Base-by-base conservation (phyloP, 148 eudicot genomes). In the Persicaria tinctoria region DNA sequence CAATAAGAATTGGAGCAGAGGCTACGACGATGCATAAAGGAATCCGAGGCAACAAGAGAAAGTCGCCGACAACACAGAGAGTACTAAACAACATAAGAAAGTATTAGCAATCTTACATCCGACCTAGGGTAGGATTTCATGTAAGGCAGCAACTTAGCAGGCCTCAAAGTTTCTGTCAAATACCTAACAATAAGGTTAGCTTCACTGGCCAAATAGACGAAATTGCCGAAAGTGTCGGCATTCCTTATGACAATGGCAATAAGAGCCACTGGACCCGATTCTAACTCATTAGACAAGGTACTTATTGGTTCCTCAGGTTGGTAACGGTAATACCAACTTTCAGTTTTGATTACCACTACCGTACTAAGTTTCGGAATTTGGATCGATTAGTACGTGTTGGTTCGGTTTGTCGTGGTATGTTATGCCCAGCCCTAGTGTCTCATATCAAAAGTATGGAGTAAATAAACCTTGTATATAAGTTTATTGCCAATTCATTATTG, bases 191-290 rank as follows among this genome's bases (percentile, higher is more conserved):
- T 5, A 45, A 95, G 84, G 56, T 82, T 83, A 16, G 87, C 87
- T 68, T 82, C 72, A 57, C 83, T 76, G 45, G 87, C 85, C 70
- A 86, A 76, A 16, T 48, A 76, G 63, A 84, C 78, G 79, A 92
- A 95, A 54, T 70, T 75, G 74, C 80, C 78, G 74, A 87, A 92
- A 7, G 97, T 95, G 46, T 90, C 86, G n/a, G 84, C 47, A 74
- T 90, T 95, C 57, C 99, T 84, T 78, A 95, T 81, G 54, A 92
- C 99, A 10, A 90, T 87, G 23, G 97, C 96, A 74, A 95, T 79
- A 50, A 87, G 80, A 5, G 96, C 96, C 70, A 90, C 77, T 2
- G 92, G 92, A n/a, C 83, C 87, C 72, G 46, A 66, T 49, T 51
- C 80, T 14, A 79, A 66, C 69, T 75, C 80, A 23, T 71, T 72